Evolutionary conservation across 441 rosid genomes (phyloP).

Genomic region (Populus hybrid): DNA sequence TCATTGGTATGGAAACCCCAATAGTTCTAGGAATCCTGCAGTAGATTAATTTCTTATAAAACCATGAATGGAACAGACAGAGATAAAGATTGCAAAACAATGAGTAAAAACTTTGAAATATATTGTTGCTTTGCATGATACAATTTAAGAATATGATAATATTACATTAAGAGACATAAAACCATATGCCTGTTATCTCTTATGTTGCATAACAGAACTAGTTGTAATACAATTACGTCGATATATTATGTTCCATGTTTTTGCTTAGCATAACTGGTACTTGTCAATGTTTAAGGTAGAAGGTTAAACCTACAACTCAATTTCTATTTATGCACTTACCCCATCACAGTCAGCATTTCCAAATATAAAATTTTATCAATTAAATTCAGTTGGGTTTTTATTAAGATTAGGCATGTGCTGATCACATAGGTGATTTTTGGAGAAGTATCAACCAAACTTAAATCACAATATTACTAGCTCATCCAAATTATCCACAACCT

Average conservation of each 20-base stretch:
- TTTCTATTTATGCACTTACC: too few species aligned
- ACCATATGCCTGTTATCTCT: background rate
- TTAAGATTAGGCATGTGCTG: too few species aligned
- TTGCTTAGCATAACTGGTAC: background rate
- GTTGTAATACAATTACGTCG: background rate
- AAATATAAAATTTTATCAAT: too few species aligned
- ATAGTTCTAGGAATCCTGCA: constrained; percentile 91
- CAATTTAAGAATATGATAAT: background rate
- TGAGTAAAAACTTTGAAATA: background rate
- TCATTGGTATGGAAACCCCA: constrained; percentile 96
- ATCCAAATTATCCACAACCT: background rate
- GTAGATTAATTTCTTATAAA: background rate
- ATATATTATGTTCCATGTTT: background rate
- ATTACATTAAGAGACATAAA: background rate
- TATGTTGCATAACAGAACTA: background rate
- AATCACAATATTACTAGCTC: too few species aligned
- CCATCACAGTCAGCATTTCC: too few species aligned
- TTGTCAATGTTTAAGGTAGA: too few species aligned
- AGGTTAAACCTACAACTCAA: too few species aligned
- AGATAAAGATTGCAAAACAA: background rate
- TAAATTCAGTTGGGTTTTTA: too few species aligned
- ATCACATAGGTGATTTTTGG: too few species aligned
- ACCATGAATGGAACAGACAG: constrained; percentile 4
- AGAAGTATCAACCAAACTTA: too few species aligned
- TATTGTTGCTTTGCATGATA: background rate